These are phyloP conservation scores for Podaxis sp. DNA, from an alignment of 768 basidiomycete species.

Conservation along the genomic window DNA sequence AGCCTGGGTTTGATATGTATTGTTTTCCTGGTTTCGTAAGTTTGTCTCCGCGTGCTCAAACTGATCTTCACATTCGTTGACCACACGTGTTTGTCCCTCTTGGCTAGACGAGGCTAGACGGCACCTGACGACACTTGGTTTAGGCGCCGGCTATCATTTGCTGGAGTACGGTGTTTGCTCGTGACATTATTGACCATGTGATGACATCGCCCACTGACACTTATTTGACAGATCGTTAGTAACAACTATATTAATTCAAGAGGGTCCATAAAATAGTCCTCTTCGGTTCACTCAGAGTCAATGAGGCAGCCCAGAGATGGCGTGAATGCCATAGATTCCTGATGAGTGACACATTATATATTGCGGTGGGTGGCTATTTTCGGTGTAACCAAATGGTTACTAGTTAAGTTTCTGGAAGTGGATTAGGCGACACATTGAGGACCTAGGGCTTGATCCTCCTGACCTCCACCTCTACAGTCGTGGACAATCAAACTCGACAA, in stretches of 20 bases:
- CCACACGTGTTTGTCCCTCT: not conserved
- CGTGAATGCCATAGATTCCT: too few relatives aligned
- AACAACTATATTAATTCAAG: not conserved
- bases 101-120: not conserved
- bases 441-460: too few relatives aligned
- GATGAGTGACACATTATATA: too few relatives aligned
- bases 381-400: too few relatives aligned
- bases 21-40: not conserved
- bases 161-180: not conserved
- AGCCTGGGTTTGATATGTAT: not conserved
- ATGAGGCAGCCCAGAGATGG: too few relatives aligned
- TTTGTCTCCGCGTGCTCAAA: not conserved
- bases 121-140: not conserved
- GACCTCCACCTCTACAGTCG: too few relatives aligned
- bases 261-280: not conserved
- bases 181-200: not conserved
- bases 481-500: too few relatives aligned
- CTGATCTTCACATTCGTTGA: not conserved
- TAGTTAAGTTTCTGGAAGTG: too few relatives aligned
- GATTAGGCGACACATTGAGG: too few relatives aligned
- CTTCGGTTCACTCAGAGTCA: too few relatives aligned
- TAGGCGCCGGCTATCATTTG: not conserved
- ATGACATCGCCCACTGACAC: not conserved
- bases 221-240: not conserved
- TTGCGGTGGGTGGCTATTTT: too few relatives aligned